Base-by-base conservation (phyloP, 73 alveolate species). In the Paramecium octaurelia region DNA sequence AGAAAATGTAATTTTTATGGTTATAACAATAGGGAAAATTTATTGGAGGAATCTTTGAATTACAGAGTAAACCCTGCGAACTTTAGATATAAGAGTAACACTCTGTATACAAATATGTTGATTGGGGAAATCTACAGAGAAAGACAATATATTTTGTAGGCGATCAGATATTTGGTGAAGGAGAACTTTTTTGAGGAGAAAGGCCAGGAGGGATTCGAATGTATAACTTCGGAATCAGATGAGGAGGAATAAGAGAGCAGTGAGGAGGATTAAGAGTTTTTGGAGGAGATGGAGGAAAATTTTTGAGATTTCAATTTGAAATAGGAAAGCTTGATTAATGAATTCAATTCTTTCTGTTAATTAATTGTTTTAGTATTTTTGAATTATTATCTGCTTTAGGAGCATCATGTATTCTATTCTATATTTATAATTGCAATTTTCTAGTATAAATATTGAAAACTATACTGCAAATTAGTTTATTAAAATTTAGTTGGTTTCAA, bases 41-140 rank as follows among this genome's bases (percentile, higher is more conserved):
- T 80, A 46, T 71, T 89, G n/a, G 94, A 89, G 3, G 44, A 70
- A 40, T 21, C 85, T n/a, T 70, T 89, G 23, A 89, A 69, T 38
- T 89, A 89, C 34, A 89, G 77, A 89, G 54, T 68, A 24, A 89
- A 89, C 29, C 75, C 94, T 12, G 86, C 94, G 8, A 89, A 89
- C 48, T 89, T 44, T 71, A 69, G 91, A 3, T 89, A 89, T 71
- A 89, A 89, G 29, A 71, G 92, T 42, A 89, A 89, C 21, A 89
- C 94, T 29, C 75, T 89, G 9, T 57, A 59, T 14, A 54, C 94
- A 20, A 89, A 71, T 54, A 36, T 89, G 35, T 42, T 89, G 7
- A 42, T 89, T 11, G 94, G 75, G 20, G 94, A 89, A 44, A 89
- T 89, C 7, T 89, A 89, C 21, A 89, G 58, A 69, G 94, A 89